These are phyloP conservation scores for Ceratocystis cubensis DNA, from an alignment of 2,329 filamentous ascomycete species.

Conservation along the genomic window DNA sequence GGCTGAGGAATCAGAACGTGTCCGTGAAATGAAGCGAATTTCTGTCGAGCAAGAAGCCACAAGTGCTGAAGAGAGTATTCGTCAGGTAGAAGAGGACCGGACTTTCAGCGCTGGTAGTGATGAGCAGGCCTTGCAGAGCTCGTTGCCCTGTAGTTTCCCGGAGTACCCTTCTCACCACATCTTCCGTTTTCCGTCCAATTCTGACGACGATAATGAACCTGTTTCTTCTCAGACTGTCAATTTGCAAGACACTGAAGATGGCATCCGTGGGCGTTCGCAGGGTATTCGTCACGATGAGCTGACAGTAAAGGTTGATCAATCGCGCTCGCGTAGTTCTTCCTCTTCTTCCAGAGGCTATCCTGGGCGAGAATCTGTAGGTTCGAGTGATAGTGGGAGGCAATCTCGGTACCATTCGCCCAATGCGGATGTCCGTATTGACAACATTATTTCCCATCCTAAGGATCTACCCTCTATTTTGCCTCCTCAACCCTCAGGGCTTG, in stretches of 20 bases:
- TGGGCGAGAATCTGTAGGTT: neutral
- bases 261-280: neutral
- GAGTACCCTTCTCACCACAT: neutral
- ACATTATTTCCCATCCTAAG: conserved; percentile 39
- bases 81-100: neutral
- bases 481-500: conserved; percentile 22
- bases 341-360: neutral
- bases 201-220: neutral
- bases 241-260: neutral
- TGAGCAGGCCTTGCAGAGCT: too few relatives aligned
- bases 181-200: neutral
- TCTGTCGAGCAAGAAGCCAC: neutral
- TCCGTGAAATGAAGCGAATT: neutral
- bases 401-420: conserved; percentile 43
- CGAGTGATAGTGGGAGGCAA: neutral
- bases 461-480: conserved; percentile 32
- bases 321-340: neutral
- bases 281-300: neutral
- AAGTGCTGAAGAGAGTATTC: neutral
- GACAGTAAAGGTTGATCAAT: neutral
- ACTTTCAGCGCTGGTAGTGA: too few relatives aligned
- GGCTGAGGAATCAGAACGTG: neutral
- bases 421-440: conserved; percentile 52
- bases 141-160: neutral
- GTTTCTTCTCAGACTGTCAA: neutral